Evolutionary conservation across 208 protist species (phyloP).

Genomic region (Endotrypanum monterogeii): DNA sequence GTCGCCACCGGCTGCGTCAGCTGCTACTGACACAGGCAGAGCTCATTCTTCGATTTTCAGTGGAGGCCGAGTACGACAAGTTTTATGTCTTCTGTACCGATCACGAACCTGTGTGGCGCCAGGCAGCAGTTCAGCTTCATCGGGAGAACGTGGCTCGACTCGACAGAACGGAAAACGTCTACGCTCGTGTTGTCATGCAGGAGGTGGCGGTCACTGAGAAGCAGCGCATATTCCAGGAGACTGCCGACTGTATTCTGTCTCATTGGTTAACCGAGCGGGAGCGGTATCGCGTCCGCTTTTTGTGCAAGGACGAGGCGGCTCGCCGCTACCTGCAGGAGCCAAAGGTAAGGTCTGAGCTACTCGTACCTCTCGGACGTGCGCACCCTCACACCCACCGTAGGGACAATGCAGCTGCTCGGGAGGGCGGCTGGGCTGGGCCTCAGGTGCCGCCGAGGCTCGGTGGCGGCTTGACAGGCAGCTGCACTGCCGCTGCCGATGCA

Average conservation of each 20-base stretch:
- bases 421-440: not conserved
- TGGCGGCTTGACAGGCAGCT: not conserved
- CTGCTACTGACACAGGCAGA: constrained; percentile 30
- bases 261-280: constrained; percentile 47
- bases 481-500: not conserved
- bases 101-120: constrained; percentile 46
- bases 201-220: constrained; percentile 40
- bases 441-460: not conserved
- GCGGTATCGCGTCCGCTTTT: constrained; percentile 19
- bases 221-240: constrained; percentile 39
- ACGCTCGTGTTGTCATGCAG: constrained; percentile 42
- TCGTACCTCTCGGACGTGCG: not conserved
- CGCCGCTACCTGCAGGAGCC: constrained; percentile 12
- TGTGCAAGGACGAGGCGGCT: constrained; percentile 12
- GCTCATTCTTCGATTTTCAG: constrained; percentile 25
- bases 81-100: constrained; percentile 44
- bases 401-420: not conserved
- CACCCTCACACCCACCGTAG: not conserved
- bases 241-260: constrained; percentile 46
- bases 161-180: constrained; percentile 50
- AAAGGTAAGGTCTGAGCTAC: not conserved
- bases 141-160: constrained; percentile 38
- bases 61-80: constrained; percentile 38
- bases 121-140: constrained; percentile 40
- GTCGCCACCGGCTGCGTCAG: constrained; percentile 31